phyloP scores from a whole-genome alignment of 169 alveolate genomes.

The Blepharisma undulans region DNA sequence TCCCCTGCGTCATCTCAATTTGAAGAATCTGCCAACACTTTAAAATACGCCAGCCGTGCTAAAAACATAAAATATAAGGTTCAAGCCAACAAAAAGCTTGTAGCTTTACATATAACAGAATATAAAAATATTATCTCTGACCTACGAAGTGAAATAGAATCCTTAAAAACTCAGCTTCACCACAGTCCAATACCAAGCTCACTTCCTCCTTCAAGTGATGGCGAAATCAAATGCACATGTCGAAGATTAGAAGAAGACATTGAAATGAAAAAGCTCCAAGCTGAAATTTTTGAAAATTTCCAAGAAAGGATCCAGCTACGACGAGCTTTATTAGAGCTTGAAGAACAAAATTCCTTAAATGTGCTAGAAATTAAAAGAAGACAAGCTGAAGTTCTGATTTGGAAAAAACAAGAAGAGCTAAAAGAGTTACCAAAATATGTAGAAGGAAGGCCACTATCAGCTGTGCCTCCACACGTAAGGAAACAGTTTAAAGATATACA shows the following conservation, averaged over 20 bases:
- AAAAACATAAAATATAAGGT: slow-evolving; percentile 84
- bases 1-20: slow-evolving; percentile 84
- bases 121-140: slow-evolving; percentile 75
- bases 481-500: slow-evolving; percentile 48
- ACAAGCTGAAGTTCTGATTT: slow-evolving; percentile 58
- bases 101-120: slow-evolving; percentile 68
- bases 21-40: slow-evolving; percentile 91
- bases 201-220: slow-evolving; percentile 15
- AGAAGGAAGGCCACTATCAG: slow-evolving; percentile 23
- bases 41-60: slow-evolving; percentile 93
- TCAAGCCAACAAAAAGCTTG: slow-evolving; percentile 71
- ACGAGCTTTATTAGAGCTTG: slow-evolving; percentile 71
- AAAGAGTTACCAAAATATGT: slow-evolving; percentile 42
- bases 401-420: slow-evolving; percentile 54
- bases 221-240: slow-evolving; percentile 50
- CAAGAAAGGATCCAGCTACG: slow-evolving; percentile 72
- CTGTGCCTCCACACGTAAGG: slow-evolving; percentile 13
- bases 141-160: slow-evolving; percentile 65
- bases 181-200: slow-evolving; percentile 24
- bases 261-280: slow-evolving; percentile 52
- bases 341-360: slow-evolving; percentile 75
- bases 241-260: slow-evolving; percentile 53
- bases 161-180: slow-evolving; percentile 54
- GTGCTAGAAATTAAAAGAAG: slow-evolving; percentile 69
- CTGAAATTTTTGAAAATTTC: slow-evolving; percentile 65